A percentile compares a stretch with the other conserved stretches of the same genome.
Conservation (phyloP, 768 basidiomycete genomes). For the Basidioascus undulatus region DNA sequence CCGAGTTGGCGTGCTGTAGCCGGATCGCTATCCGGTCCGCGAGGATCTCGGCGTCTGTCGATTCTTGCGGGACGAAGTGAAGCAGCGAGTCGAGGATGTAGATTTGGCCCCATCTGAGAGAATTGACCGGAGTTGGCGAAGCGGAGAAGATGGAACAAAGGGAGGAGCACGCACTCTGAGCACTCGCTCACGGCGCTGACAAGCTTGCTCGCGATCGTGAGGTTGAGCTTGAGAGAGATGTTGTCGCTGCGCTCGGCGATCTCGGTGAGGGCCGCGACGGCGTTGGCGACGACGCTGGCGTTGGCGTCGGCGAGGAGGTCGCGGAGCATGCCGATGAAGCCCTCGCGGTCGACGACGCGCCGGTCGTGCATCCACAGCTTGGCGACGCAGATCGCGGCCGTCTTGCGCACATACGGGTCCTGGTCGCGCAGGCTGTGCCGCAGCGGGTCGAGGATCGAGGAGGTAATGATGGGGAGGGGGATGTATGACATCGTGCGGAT, state of each 20-base stretch:
- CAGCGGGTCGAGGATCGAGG: slow-evolving; percentile 51
- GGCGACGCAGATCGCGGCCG: slow-evolving; percentile 89
- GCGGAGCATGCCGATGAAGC: slow-evolving; percentile 71
- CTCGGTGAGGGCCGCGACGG: slow-evolving; percentile 88
- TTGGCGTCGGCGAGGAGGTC: slow-evolving; percentile 83
- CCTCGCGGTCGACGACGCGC: slow-evolving; percentile 59
- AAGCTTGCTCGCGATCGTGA: slow-evolving; percentile 66
- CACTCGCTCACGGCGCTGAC: slow-evolving; percentile 80
- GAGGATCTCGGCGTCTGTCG: slow-evolving; percentile 73
- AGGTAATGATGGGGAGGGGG: slow-evolving; percentile 38
- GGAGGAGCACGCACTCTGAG: slow-evolving; percentile 51
- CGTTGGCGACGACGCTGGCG: slow-evolving; percentile 91
- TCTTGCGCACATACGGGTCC: slow-evolving; percentile 96
- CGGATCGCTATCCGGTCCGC: slow-evolving; percentile 88
- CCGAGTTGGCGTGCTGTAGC: slow-evolving; percentile 93
- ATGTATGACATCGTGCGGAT: slow-evolving; percentile 99
- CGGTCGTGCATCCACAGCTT: slow-evolving; percentile 81
- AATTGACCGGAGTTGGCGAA: slow-evolving; percentile 1
- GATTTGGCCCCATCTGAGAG: slow-evolving; percentile 85
- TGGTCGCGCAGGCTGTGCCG: slow-evolving; percentile 77
- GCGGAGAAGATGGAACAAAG: background rate
- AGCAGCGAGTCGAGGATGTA: slow-evolving; percentile 88
- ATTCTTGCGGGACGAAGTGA: slow-evolving; percentile 73
- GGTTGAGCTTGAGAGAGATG: slow-evolving; percentile 72
- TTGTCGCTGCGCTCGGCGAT: slow-evolving; percentile 87